These are phyloP conservation scores for Spizellomyces punctatus DNA, from an alignment of 192 early-diverging fungal species.

Conservation along the genomic window DNA sequence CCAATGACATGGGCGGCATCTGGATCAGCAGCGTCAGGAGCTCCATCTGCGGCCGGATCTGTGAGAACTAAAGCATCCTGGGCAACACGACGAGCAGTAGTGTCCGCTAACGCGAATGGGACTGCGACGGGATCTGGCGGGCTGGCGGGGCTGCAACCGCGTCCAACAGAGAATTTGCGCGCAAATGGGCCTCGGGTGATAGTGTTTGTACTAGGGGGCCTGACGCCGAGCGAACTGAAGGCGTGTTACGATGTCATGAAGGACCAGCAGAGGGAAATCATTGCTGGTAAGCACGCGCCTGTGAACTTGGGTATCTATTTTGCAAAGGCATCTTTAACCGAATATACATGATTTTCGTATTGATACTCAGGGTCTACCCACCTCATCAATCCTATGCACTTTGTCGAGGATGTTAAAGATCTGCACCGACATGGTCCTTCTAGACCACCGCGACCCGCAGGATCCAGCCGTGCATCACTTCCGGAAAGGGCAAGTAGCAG, in stretches of 20 bases:
- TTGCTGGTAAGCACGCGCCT: conserved; percentile 50
- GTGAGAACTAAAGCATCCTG: conserved; percentile 23
- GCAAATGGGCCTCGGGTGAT: conserved; percentile 64
- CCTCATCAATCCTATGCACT: conserved; percentile 68
- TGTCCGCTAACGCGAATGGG: conserved; percentile 13
- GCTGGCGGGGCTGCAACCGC: conserved; percentile 7
- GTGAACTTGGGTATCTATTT: background rate
- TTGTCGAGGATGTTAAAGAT: conserved; percentile 66
- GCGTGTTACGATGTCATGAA: conserved; percentile 70
- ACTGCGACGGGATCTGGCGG: background rate
- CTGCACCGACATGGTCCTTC: conserved; percentile 40
- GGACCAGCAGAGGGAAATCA: conserved; percentile 64
- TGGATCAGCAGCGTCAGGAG: background rate
- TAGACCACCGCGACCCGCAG: conserved; percentile 5
- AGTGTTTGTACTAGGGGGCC: conserved; percentile 80
- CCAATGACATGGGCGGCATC: conserved; percentile 32
- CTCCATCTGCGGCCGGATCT: background rate
- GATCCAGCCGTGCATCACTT: too few relatives aligned
- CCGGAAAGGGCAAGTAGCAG: too few relatives aligned
- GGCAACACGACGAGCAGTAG: conserved; percentile 29
- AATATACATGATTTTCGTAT: background rate
- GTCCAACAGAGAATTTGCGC: conserved; percentile 34
- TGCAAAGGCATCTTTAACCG: background rate
- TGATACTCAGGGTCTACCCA: conserved; percentile 65
- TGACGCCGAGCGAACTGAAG: conserved; percentile 78